Evolutionary conservation across 345 rosid genomes (phyloP), one percentile per base, ranked within the genome.

Genomic region (Brassica cretica): DNA sequence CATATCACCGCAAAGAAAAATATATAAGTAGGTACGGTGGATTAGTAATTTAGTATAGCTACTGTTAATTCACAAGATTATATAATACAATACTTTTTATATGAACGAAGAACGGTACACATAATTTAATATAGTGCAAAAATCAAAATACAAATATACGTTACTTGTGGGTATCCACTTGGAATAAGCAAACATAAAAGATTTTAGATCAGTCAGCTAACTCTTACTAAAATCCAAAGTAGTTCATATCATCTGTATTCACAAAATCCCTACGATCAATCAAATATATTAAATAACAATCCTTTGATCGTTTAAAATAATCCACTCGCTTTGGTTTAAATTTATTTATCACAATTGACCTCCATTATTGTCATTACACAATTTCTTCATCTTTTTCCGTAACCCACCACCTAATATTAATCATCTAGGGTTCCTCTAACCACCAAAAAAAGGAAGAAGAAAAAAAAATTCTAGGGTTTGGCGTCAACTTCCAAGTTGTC

Each of bases 351-450:
- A 68, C 75, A 74, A 15, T 21, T 74, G 75, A 80, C 72, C 79
- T 80, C 79, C 76, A 74, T 70, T 70, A 80, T 74, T 74, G 44
- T 68, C 66, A 68, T 61, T 49, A 73, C 55, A 72, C 27, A 35
- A 73, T 53, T 32, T 68, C 49, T 35, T 79, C 59, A 68, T 73
- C 55, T 39, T 64, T 66, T 63, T 32, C 56, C 73, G 19, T 75
- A 80, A 74, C 44, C 71, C 63, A 64, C 75, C 79, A 74, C 76
- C 79, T 80, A 80, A 80, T 80, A 64, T 11, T 74, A 79, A 51
- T 79, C 82, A 63, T 55, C 82, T 79, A 79, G 82, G 78, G 79
- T 41, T 80, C 79, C 67, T 80, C 76, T 70, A 80, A 75, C 58
- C 60, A 61, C 61, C 70, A 67, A 30, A 46, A 67, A 5, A 44